A percentile compares a stretch with the other conserved stretches of the same genome.
Evolutionary conservation across 1,139 yeast species (phyloP).

Genomic region (Zygotorulaspora mrakii): DNA sequence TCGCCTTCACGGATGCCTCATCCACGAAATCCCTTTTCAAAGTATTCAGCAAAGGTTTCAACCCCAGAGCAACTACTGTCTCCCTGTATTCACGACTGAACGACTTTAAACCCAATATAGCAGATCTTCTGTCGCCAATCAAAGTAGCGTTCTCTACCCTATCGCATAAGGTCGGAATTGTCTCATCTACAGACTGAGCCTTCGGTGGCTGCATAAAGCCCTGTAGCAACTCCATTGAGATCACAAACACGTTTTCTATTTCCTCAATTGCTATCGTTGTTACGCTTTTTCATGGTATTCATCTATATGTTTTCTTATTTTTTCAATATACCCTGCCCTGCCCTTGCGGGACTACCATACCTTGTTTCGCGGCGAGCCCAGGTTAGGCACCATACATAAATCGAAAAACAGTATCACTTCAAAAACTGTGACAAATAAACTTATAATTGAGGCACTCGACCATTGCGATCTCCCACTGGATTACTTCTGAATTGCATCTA

Average conservation of each 20-base stretch:
- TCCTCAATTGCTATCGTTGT: not conserved
- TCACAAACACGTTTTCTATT: not conserved
- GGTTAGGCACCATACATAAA: no score
- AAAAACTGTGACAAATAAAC: no score
- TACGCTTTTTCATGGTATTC: not conserved
- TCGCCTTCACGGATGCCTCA: conserved; percentile 70
- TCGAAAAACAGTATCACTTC: no score
- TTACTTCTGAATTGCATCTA: not conserved
- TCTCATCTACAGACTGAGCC: conserved; percentile 69
- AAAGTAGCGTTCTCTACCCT: conserved; percentile 78
- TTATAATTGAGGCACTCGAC: no score
- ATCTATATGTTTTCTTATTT: not conserved
- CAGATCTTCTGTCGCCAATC: conserved; percentile 84
- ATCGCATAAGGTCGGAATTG: conserved; percentile 85
- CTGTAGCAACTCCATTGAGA: conserved; percentile 45
- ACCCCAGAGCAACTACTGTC: conserved; percentile 82
- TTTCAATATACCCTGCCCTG: no score
- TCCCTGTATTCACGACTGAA: conserved; percentile 89
- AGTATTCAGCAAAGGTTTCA: conserved; percentile 68
- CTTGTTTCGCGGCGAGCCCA: no score
- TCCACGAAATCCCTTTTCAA: conserved; percentile 66
- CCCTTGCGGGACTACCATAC: no score
- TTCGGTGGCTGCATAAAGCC: conserved; percentile 52
- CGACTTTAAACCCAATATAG: conserved; percentile 84
- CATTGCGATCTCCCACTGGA: not conserved